These are phyloP conservation scores for Coccomyxa sp. DNA, from an alignment of 139 green algal species.

Conservation along the genomic window DNA sequence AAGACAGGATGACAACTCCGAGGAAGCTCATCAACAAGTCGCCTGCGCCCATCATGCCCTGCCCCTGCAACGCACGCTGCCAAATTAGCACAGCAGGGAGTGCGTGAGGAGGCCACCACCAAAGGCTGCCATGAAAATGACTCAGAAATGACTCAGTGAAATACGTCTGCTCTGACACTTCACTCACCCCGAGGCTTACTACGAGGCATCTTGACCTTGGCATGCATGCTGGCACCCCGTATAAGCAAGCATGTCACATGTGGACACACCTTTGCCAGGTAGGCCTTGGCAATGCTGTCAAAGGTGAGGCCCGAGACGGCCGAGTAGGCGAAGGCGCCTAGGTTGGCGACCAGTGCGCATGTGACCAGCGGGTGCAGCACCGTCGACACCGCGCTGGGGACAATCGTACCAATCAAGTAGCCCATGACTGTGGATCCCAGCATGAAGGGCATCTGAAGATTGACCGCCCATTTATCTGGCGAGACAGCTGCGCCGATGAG, in stretches of 20 bases:
- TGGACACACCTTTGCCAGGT: conserved; percentile 45
- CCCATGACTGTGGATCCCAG: conserved; percentile 55
- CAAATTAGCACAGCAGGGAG: no score
- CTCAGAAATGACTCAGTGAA: not conserved
- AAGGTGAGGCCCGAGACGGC: conserved; percentile 42
- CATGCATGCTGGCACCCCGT: not conserved
- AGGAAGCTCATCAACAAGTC: conserved; percentile 84
- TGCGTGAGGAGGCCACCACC: no score
- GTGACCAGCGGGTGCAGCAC: conserved; percentile 68
- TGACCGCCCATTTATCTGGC: not conserved
- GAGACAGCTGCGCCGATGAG: not conserved
- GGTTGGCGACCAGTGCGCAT: conserved; percentile 54
- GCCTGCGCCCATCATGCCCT: conserved; percentile 56
- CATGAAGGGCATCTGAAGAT: conserved; percentile 46
- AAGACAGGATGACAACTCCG: conserved; percentile 81
- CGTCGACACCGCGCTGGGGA: conserved; percentile 23
- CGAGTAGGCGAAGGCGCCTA: conserved; percentile 36
- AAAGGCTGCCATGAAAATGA: no score
- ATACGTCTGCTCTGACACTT: no score
- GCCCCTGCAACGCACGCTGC: conserved; percentile 41
- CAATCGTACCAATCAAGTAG: conserved; percentile 48
- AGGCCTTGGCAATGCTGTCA: conserved; percentile 37
- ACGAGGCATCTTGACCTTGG: not conserved
- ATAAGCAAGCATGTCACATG: not conserved
- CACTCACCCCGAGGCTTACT: not conserved